These are phyloP conservation scores for Bothriochloa decipiens DNA, from an alignment of 176 grass and related monocot genomes.

Conservation along the genomic window DNA sequence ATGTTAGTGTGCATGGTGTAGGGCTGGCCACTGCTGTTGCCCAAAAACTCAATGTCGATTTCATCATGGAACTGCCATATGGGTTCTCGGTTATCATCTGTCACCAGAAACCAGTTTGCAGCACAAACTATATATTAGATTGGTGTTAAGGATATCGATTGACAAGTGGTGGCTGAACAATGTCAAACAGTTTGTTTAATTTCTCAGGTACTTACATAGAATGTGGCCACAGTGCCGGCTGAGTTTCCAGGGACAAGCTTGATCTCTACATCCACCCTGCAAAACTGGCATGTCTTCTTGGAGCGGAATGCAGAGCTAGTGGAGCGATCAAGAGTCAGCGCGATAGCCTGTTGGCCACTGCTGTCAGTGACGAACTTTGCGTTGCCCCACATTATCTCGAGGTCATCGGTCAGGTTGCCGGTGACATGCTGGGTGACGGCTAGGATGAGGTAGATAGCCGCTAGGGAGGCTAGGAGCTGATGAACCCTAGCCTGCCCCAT, in stretches of 20 bases:
- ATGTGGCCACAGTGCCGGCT: conserved; percentile 66
- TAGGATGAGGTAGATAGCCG: conserved; percentile 31
- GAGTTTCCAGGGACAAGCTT: conserved; percentile 67
- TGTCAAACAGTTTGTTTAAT: not conserved
- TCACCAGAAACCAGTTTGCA: not conserved
- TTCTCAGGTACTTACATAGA: conserved; percentile 61
- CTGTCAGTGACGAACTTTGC: conserved; percentile 5
- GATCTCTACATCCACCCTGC: conserved; percentile 64
- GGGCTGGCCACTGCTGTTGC: conserved; percentile 61
- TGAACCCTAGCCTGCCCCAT: conserved; percentile 58
- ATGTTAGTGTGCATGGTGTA: conserved; percentile 83
- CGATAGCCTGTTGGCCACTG: conserved; percentile 39
- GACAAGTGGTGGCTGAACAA: not conserved
- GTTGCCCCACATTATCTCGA: conserved; percentile 55
- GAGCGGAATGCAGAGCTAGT: conserved; percentile 51
- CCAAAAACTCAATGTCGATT: conserved; percentile 78
- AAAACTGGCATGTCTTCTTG: conserved; percentile 54
- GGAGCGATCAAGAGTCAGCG: conserved; percentile 46
- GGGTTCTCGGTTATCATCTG: conserved; percentile 49
- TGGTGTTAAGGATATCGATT: conserved; percentile 43
- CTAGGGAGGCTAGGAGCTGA: conserved; percentile 52
- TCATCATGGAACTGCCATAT: conserved; percentile 60
- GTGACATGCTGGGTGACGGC: conserved; percentile 21
- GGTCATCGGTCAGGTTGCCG: conserved; percentile 28
- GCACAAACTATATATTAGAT: conserved; percentile 28